Base-by-base conservation (phyloP, 2,329 filamentous ascomycete genomes). In the Fusarium nanum region DNA sequence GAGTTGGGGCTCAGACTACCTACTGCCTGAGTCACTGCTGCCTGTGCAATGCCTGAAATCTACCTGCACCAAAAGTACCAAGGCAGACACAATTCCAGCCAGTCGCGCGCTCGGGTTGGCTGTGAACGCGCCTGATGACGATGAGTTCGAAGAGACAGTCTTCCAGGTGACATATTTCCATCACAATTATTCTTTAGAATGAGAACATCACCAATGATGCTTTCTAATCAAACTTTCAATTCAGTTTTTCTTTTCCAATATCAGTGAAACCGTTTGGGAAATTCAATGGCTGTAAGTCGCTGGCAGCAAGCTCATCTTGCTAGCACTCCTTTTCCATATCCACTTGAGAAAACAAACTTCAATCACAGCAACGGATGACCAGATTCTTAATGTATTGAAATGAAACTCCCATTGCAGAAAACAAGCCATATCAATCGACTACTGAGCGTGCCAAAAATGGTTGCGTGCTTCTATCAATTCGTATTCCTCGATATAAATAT, bases 61-160 rank as follows among this genome's bases (percentile, higher is more conserved):
- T 75, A 80, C 78, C 41, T 75, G 23, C n/a, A 34, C 25, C 45
- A 55, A 42, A 70, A 48, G 78, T 78, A 76, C 62, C 73, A 34
- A 77, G 73, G 73, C 72, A 75, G 70, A 76, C 49, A 73, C 54
- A 47, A 30, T 32, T 27, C 27, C 37, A 45, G 7, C 46, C 57
- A 58, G 28, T 37, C 32, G 61, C 75, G 73, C 70, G 68, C 68
- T 57, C 64, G 60, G 58, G 52, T 64, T 68, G 63, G 71, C n/a
- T 23, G 32, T 30, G 4, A 20, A 56, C 48, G 63, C 47, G 42
- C 37, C 55, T 49, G 37, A 20, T 16, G 37, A n/a, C 20, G 13
- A 20, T 41, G 40, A 45, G 44, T 32, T 23, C 23, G 48, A 49
- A 64, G 48, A 48, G 28, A 41, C 56, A 37, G 32, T 27, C 32